These are phyloP conservation scores for Starmerella lactis-condensi DNA, from an alignment of 805 yeast genomes.

Conservation along the genomic window DNA sequence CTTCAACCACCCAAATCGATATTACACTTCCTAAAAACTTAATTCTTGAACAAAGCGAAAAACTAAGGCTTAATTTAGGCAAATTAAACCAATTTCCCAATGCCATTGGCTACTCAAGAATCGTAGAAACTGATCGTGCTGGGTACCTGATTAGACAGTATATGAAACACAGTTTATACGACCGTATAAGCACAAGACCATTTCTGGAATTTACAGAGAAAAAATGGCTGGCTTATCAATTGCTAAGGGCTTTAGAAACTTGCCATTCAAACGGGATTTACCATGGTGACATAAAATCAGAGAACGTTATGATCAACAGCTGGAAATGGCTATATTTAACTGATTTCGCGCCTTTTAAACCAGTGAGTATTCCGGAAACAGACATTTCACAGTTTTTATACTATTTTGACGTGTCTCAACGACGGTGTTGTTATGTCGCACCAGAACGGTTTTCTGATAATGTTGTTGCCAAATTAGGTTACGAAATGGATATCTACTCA, in stretches of 20 bases:
- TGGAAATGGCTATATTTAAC: constrained; percentile 74
- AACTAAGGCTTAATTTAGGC: constrained; percentile 12
- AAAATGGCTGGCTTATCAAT: constrained; percentile 67
- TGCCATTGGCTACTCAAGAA: constrained; percentile 49
- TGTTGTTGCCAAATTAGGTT: constrained; percentile 25
- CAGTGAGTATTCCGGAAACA: constrained; percentile 70
- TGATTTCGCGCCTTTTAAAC: constrained; percentile 77
- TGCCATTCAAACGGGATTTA: constrained; percentile 44
- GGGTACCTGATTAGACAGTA: constrained; percentile 76
- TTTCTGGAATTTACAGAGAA: constrained; percentile 67
- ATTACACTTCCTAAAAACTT: constrained; percentile 5
- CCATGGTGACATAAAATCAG: constrained; percentile 88
- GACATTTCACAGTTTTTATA: constrained; percentile 85
- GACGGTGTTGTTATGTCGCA: constrained; percentile 78
- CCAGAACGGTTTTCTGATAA: constrained; percentile 61
- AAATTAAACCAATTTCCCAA: constrained; percentile 25
- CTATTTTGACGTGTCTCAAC: constrained; percentile 75
- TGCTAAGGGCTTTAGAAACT: constrained; percentile 41
- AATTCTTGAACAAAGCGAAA: constrained; percentile 10
- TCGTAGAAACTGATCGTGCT: constrained; percentile 79
- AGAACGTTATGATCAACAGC: constrained; percentile 67
- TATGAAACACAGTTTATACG: constrained; percentile 65
- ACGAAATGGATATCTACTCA: constrained; percentile 52
- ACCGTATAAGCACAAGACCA: constrained; percentile 71
- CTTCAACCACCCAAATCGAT: constrained; percentile 22